Conservation (phyloP, 345 rosid genomes). For the Nasturtium officinale region DNA sequence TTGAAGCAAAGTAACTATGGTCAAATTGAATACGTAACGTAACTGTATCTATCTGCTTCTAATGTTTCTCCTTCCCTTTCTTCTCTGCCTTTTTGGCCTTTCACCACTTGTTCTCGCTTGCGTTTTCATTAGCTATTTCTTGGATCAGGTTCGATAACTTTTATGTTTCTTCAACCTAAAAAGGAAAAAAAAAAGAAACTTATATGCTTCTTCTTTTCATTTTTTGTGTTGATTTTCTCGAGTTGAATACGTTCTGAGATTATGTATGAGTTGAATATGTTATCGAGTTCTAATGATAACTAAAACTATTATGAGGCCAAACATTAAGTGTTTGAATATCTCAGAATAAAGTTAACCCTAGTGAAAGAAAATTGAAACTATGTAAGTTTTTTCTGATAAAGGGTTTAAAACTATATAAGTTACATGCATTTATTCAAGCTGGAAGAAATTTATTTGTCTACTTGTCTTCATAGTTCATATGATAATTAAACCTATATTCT, state of each 20-base stretch:
- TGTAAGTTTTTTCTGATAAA: too few relatives aligned
- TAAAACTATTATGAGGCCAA: too few relatives aligned
- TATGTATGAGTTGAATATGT: too few relatives aligned
- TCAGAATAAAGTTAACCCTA: too few relatives aligned
- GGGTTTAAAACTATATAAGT: not conserved
- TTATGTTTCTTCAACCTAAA: too few relatives aligned
- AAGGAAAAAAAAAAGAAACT: too few relatives aligned
- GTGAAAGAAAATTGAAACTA: not conserved
- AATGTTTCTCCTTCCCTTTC: constrained; percentile 33
- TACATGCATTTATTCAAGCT: not conserved
- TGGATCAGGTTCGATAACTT: constrained; percentile 15
- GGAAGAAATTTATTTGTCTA: not conserved
- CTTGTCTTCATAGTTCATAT: not conserved
- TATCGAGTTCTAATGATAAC: too few relatives aligned
- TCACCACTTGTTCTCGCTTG: not conserved
- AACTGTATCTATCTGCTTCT: constrained; percentile 9
- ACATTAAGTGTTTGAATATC: too few relatives aligned
- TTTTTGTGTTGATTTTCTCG: not conserved
- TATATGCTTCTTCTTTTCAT: too few relatives aligned
- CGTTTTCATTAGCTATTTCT: constrained; percentile 10
- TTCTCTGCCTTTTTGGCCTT: constrained; percentile 27
- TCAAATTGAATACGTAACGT: constrained; percentile 40
- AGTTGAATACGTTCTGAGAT: not conserved
- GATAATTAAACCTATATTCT: constrained; percentile 7
- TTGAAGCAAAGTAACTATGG: constrained; percentile 7